Base-by-base conservation (phyloP, 1,284 basidiomycete genomes). In the Microbotryomycetes sp. region DNA sequence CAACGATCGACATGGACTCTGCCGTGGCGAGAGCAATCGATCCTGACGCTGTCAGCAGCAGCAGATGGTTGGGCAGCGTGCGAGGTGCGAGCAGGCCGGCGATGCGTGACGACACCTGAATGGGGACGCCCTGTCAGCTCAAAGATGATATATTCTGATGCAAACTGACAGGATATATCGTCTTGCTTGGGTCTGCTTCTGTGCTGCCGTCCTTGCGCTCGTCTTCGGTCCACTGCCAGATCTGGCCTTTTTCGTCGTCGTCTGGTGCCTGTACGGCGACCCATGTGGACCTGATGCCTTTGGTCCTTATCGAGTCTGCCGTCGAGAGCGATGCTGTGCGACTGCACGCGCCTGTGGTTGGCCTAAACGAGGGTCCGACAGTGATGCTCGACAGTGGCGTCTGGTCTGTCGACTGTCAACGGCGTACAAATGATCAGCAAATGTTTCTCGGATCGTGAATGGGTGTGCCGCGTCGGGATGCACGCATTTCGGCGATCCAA, bases 191-290 rank as follows among this genome's bases (percentile, higher is more conserved):
- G 11, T 64, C 62, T 11, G 59, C 58, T 46, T 64, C 64, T 3
- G 57, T 59, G 35, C 64, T 66, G 21, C 67, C 67, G 26, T 68
- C 67, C 56, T 62, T 64, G 30, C 62, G 60, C 55, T 68, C 67
- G 18, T 66, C 61, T 55, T 68, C 67, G 16, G 62, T 62, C 64
- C 64, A 68, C 31, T 56, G 58, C 67, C 67, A 68, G 24, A 68
- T 59, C 60, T 68, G 64, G 23, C 60, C 64, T 27, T 57, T 59
- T 9, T 52, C 52, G 5, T 58, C 61, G 13, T 51, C 56, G 1
- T 24, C 26, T 24, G 50, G n/a, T 9, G 60, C 60, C 24, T 51
- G 7, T 6, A 66, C 61, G 16, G 63, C 67, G 29, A 68, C 56
- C 67, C 67, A 68, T 0, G 67, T 68, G 15, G 57, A 51, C 6